Evolutionary conservation across 2,329 filamentous ascomycete genomes (phyloP).

Genomic region (Pestalotiopsis fici): DNA sequence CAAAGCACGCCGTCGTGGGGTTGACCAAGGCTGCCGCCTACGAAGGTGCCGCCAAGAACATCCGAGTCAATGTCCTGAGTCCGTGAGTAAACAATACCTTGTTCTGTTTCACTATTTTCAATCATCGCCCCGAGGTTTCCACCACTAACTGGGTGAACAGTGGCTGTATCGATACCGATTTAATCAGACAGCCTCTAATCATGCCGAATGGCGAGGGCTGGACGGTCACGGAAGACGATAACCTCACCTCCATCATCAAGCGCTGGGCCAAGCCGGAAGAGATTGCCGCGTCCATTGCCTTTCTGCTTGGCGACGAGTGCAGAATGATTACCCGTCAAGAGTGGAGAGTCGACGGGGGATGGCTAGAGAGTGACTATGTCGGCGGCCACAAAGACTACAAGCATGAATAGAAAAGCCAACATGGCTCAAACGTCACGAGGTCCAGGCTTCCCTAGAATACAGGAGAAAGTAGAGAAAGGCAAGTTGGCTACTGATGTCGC

Average conservation of each 20-base stretch:
- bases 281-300: slow-evolving; percentile 26
- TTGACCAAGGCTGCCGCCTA: slow-evolving; percentile 28
- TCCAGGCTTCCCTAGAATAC: too few species aligned
- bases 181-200: slow-evolving; percentile 8
- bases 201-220: slow-evolving; percentile 8
- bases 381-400: background rate
- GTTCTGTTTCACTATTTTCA: too few species aligned
- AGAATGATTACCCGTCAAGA: slow-evolving; percentile 23
- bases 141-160: background rate
- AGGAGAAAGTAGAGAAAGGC: too few species aligned
- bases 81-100: slow-evolving; percentile 18
- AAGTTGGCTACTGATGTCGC: too few species aligned
- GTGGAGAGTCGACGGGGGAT: slow-evolving; percentile 29
- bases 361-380: slow-evolving; percentile 3
- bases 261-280: slow-evolving; percentile 29
- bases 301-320: slow-evolving; percentile 29
- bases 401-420: background rate
- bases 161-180: slow-evolving; percentile 11
- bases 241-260: slow-evolving; percentile 20
- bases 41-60: slow-evolving; percentile 18
- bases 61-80: slow-evolving; percentile 22
- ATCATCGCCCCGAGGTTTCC: background rate
- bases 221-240: slow-evolving; percentile 5
- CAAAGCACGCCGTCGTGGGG: slow-evolving; percentile 17
- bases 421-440: too few species aligned